Evolutionary conservation across 192 early-diverging fungal genomes (phyloP), one percentile per base, ranked within the genome.

Genomic region (Rhizoclosmatium globosum): DNA sequence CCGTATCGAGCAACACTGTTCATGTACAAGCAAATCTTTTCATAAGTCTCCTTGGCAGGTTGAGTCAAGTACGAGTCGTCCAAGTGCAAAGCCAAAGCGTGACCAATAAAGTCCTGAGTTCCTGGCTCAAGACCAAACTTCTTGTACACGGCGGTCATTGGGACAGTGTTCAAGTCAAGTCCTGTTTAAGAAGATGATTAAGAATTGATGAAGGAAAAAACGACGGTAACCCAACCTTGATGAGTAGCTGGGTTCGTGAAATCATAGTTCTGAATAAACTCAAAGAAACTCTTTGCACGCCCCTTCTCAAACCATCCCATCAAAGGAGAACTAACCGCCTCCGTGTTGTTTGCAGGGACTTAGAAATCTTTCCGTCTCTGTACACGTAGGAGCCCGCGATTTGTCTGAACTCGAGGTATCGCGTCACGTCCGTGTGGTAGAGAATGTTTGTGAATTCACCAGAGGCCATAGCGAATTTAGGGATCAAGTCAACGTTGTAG

Each of bases 391-490:
- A 96, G 3, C 97, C 97, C 38, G 94, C 87, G 71, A 99, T 94
- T 79, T 96, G 95, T 82, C 95, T 95, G 89, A 99, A 98, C 84
- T 97, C 97, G 44, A 99, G 89, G 89, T 99, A 99, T 68, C 95
- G 94, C 43, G 97, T 98, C 31, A 99, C 97, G 78, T 99, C 95
- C 50, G 97, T 98, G 87, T 99, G 96, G 79, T 94, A 94, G 61
- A 99, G 91, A 68, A 99, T 96, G 80, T 93, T 94, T 77, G 98
- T 94, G 79, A 99, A 94, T 83, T 97, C 97, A 65, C 98, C 98
- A 68, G 94, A 96, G 42, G 95, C 96, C 97, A 99, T 99, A 87
- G 98, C 94, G 86, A 99, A 99, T 89, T 99, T 99, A 75, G 98
- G 98, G 65, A 99, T 97, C 82, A 98, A 86, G 85, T 99, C 98